Percentiles rank a stretch among this genome's conserved stretches.
Evolutionary conservation across 441 rosid genomes (phyloP).

Genomic region (Jatropha podagrica): DNA sequence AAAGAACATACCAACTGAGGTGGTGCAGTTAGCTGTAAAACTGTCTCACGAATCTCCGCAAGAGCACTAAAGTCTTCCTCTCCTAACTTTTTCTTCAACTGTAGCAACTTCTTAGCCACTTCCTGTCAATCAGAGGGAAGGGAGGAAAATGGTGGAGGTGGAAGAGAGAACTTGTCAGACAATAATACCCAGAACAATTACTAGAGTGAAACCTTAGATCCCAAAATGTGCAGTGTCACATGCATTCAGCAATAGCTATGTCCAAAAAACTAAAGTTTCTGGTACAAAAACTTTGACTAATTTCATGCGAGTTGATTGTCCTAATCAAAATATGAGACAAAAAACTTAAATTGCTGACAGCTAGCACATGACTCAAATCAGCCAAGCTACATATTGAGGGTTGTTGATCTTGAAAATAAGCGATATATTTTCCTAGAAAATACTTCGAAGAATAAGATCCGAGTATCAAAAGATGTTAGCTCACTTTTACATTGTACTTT

Average conservation of each 20-base stretch:
- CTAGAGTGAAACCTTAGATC: background rate
- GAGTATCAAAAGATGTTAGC: constrained; percentile 1
- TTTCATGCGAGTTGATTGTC: background rate
- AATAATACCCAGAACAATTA: background rate
- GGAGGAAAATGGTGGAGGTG: background rate
- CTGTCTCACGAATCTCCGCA: constrained; percentile 66
- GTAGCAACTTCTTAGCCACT: constrained; percentile 60
- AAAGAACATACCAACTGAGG: constrained; percentile 62
- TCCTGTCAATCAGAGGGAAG: constrained; percentile 43
- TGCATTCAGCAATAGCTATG: background rate
- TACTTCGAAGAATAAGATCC: background rate
- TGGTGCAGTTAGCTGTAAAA: constrained; percentile 70
- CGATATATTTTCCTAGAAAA: background rate
- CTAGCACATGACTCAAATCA: background rate
- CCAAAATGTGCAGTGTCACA: background rate
- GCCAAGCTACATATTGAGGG: background rate
- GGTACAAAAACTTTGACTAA: background rate
- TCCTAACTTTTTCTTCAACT: constrained; percentile 61
- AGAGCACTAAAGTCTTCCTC: constrained; percentile 63
- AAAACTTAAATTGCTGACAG: background rate
- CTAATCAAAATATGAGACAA: background rate
- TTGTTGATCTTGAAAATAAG: background rate
- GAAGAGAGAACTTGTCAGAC: constrained; percentile 1
- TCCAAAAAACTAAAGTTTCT: background rate
- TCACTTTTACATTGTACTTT: background rate